Evolutionary conservation across 2,329 filamentous ascomycete species (phyloP).

Genomic region (Sarocladium oryzae): DNA sequence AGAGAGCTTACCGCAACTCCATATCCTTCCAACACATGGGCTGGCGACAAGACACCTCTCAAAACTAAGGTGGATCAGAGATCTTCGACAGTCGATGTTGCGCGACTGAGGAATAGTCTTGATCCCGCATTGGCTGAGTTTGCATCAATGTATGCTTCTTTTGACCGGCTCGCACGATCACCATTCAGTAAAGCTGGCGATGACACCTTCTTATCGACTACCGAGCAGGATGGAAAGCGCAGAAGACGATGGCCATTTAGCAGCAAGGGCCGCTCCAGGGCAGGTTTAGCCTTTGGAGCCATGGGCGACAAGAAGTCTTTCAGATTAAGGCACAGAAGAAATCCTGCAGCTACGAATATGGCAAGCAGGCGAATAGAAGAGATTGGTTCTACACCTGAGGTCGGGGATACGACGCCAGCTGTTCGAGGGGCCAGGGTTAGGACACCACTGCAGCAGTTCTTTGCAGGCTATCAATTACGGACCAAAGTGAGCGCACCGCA

Average conservation of each 20-base stretch:
- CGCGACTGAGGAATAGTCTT: constrained; percentile 13
- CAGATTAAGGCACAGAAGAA: constrained; percentile 11
- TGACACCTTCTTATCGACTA: constrained; percentile 7
- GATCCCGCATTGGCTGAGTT: constrained; percentile 21
- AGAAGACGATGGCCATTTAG: neutral
- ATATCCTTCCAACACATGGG: neutral
- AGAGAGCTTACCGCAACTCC: neutral
- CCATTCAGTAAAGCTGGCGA: constrained; percentile 16
- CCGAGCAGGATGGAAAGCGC: neutral
- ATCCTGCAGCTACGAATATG: neutral
- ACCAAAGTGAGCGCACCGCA: constrained; percentile 44
- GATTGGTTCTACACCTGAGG: neutral
- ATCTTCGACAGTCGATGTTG: constrained; percentile 12
- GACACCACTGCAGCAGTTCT: constrained; percentile 39
- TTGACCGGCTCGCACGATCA: constrained; percentile 20
- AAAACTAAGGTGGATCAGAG: constrained; percentile 4
- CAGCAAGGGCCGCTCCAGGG: neutral
- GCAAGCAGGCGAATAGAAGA: neutral
- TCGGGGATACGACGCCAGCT: neutral
- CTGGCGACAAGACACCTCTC: neutral
- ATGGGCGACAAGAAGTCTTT: neutral
- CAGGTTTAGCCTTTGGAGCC: neutral
- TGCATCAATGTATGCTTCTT: constrained; percentile 22
- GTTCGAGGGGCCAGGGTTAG: constrained; percentile 11
- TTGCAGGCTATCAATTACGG: constrained; percentile 36